Base-by-base conservation (phyloP, 2,329 filamentous ascomycete genomes). In the Paracamarosporium sp. region DNA sequence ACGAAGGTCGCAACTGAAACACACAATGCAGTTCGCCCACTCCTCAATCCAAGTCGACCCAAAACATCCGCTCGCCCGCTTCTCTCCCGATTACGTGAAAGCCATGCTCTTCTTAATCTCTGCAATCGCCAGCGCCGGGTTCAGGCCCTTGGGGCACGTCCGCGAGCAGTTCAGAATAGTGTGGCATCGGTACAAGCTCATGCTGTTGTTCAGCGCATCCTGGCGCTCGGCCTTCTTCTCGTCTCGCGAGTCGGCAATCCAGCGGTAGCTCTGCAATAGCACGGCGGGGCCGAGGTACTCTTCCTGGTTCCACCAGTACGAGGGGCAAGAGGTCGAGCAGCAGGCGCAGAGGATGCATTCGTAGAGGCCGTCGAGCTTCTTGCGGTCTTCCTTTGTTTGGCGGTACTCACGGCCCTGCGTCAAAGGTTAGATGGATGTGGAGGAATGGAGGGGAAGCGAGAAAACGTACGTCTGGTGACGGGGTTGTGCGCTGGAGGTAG, bases 221-320 rank as follows among this genome's bases (percentile, higher is more conserved):
- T 95, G 95, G 78, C 95, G 90, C 86, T 96, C 88, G 57, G 86
- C 88, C 72, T 85, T 96, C 79, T 87, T 88, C 87, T 97, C 90
- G 78, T 99, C 95, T 80, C 95, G 90, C 41, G 92, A 96, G 79
- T 99, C 95, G 75, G 89, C 90, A 67, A 99, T 85, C 95, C 95
- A 99, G 76, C 94, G 89, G 88, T 98, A 99, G 8, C 93, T 97
- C 83, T 99, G 95, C 67, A 99, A 88, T 52, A 99, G 90, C 60
- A 99, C 92, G 67, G 95, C 95, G 59, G 95, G 95, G 63, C 95
- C 95, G 50, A 99, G 91, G 83, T 99, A 99, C 81, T 98, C 93
- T 82, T 98, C 93, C 69, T 90, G 89, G 85, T 99, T 99, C 95
- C 95, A 99, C 95, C 95, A 99, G 86, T 99, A 99, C 17, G 93